A percentile compares a stretch with the other conserved stretches of the same genome.
These are phyloP conservation scores for Emydomyces testavorans DNA, from an alignment of 2,329 filamentous ascomycete species.

Conservation along the genomic window DNA sequence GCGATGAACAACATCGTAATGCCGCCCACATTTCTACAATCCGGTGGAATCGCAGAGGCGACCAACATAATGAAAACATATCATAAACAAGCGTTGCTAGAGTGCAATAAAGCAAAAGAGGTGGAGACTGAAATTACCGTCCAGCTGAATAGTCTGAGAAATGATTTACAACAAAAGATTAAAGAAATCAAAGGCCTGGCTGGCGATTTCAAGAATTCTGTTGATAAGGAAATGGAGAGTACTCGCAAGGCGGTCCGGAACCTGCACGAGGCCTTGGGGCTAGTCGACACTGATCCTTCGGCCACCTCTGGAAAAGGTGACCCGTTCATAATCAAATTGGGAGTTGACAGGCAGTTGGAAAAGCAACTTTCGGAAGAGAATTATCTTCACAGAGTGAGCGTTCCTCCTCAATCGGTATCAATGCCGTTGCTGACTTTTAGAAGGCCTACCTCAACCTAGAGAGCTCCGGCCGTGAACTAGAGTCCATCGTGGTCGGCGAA, in stretches of 20 bases:
- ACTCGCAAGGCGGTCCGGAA: constrained; percentile 68
- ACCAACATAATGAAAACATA: constrained; percentile 68
- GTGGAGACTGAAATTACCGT: constrained; percentile 86
- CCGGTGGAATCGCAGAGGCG: constrained; percentile 80
- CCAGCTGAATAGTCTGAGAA: constrained; percentile 71
- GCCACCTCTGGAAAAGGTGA: constrained; percentile 75
- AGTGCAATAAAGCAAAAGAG: constrained; percentile 78
- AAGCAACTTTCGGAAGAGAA: constrained; percentile 94
- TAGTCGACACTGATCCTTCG: constrained; percentile 66
- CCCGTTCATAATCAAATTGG: constrained; percentile 74
- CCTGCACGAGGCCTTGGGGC: constrained; percentile 69
- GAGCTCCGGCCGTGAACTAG: constrained; percentile 83
- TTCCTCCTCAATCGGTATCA: not conserved
- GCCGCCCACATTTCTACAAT: constrained; percentile 63
- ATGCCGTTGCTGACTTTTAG: not conserved
- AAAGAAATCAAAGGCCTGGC: constrained; percentile 94
- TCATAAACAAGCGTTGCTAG: constrained; percentile 66
- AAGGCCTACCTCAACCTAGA: constrained; percentile 92
- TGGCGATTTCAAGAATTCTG: constrained; percentile 91
- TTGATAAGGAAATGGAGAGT: constrained; percentile 84
- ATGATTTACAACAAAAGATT: constrained; percentile 87
- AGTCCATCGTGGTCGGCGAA: constrained; percentile 91
- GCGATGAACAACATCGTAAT: constrained; percentile 68
- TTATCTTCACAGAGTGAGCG: constrained; percentile 73
- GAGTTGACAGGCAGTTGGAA: constrained; percentile 81